A percentile compares a stretch with the other conserved stretches of the same genome.
phyloP scores from a whole-genome alignment of 345 rosid genomes.

The Salix viminalis region DNA sequence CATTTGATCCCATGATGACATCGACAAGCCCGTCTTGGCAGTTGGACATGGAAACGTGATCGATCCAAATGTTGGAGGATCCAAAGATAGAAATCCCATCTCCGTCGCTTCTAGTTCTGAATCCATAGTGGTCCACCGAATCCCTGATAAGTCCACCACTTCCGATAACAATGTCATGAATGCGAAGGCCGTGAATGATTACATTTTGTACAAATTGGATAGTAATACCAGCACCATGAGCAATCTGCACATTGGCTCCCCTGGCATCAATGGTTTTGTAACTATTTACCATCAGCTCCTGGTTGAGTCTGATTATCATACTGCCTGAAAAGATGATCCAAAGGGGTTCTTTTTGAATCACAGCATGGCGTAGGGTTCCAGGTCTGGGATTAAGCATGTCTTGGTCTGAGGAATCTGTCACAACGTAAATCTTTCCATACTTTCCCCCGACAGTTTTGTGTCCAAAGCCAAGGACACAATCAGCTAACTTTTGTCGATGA shows the following conservation, averaged over 20 bases:
- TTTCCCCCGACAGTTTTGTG: slow-evolving; percentile 58
- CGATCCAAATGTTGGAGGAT: slow-evolving; percentile 63
- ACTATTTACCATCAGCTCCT: slow-evolving; percentile 58
- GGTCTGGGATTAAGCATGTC: slow-evolving; percentile 57
- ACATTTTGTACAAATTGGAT: slow-evolving; percentile 51
- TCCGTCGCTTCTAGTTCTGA: slow-evolving; percentile 64
- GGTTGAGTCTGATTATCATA: slow-evolving; percentile 56
- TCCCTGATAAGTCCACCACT: slow-evolving; percentile 64
- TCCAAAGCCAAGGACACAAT: slow-evolving; percentile 68
- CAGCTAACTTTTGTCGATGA: slow-evolving; percentile 49
- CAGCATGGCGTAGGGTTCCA: slow-evolving; percentile 76
- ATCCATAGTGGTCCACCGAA: slow-evolving; percentile 50
- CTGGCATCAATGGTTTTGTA: slow-evolving; percentile 81
- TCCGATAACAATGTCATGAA: slow-evolving; percentile 46
- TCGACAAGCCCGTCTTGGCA: slow-evolving; percentile 74
- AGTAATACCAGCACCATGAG: slow-evolving; percentile 63
- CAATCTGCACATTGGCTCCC: slow-evolving; percentile 56
- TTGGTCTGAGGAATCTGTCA: slow-evolving; percentile 53
- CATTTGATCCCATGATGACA: slow-evolving; percentile 64
- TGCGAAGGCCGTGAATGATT: slow-evolving; percentile 61
- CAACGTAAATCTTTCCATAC: slow-evolving; percentile 48
- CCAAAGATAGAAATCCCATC: slow-evolving; percentile 74
- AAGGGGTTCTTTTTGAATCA: slow-evolving; percentile 54
- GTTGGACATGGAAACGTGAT: slow-evolving; percentile 63
- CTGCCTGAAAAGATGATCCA: slow-evolving; percentile 67